Conservation (phyloP, 2,329 filamentous ascomycete species). For the Fusarium veterinarium region DNA sequence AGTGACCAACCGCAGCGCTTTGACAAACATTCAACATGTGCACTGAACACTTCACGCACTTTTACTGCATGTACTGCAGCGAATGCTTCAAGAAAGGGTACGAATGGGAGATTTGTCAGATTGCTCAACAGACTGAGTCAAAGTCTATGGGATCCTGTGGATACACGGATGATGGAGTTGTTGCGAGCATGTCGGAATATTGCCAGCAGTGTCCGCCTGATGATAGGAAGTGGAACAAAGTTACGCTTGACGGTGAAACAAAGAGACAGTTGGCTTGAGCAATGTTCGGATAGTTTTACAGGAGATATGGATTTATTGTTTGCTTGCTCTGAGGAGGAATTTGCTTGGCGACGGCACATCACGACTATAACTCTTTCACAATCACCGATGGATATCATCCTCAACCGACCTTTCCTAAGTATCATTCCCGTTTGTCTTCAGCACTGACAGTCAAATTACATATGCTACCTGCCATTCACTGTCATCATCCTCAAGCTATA, state of each 20-base stretch:
- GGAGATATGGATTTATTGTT: neutral
- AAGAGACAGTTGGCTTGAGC: neutral
- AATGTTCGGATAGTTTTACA: neutral
- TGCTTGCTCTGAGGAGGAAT: rapidly evolving
- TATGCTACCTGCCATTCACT: rapidly evolving
- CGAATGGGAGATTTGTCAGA: slow-evolving; percentile 6
- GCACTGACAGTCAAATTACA: rapidly evolving
- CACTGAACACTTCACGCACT: slow-evolving; percentile 15
- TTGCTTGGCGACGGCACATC: rapidly evolving
- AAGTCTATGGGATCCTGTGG: slow-evolving; percentile 24
- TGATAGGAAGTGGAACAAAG: slow-evolving; percentile 21
- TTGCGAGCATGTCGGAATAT: slow-evolving; percentile 10
- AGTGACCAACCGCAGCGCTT: neutral
- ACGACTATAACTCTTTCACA: neutral
- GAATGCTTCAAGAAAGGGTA: slow-evolving; percentile 10
- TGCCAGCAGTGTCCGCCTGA: slow-evolving; percentile 17
- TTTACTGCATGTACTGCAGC: slow-evolving; percentile 15
- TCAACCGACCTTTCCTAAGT: neutral
- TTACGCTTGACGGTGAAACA: neutral
- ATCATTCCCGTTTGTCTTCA: rapidly evolving
- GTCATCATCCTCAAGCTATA: neutral
- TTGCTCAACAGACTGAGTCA: neutral
- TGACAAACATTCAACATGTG: slow-evolving; percentile 1
- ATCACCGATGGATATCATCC: neutral
- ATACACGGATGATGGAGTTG: slow-evolving; percentile 3